phyloP scores from a whole-genome alignment of 2,329 filamentous ascomycete genomes.

The Phyllosticta ampelicida region DNA sequence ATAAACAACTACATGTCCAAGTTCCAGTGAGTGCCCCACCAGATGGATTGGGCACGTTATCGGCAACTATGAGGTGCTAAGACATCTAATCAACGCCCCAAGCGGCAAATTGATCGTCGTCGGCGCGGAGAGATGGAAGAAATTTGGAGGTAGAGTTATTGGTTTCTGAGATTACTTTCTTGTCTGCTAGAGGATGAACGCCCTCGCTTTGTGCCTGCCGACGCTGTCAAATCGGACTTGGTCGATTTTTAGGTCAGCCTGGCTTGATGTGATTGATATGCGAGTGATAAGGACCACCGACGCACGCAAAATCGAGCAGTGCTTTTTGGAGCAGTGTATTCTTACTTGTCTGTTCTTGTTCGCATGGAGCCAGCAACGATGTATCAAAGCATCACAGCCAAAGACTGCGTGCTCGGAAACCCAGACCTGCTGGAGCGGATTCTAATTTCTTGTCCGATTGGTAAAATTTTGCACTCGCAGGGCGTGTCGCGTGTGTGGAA shows the following conservation, averaged over 20 bases:
- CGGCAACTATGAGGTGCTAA: neutral
- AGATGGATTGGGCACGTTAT: neutral
- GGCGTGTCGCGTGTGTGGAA: conserved; percentile 20
- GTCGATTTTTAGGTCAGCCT: neutral
- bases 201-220: neutral
- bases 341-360: neutral
- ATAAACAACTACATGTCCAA: neutral
- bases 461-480: conserved; percentile 21
- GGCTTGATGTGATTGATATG: neutral
- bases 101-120: neutral
- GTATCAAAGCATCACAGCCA: neutral
- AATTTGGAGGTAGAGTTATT: neutral
- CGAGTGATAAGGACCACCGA: neutral
- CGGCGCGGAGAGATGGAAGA: neutral
- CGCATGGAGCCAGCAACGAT: neutral
- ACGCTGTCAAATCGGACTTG: neutral
- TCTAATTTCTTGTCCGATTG: neutral
- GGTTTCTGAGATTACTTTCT: neutral
- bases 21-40: neutral
- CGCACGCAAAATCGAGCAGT: neutral
- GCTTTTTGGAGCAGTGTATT: neutral
- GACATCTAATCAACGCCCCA: neutral
- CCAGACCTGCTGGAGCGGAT: neutral
- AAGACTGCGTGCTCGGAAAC: neutral
- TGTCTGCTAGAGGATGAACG: neutral